Evolutionary conservation across 2,329 filamentous ascomycete genomes (phyloP), one percentile per base, ranked within the genome.

Genomic region (Trichoderma arundinaceum): DNA sequence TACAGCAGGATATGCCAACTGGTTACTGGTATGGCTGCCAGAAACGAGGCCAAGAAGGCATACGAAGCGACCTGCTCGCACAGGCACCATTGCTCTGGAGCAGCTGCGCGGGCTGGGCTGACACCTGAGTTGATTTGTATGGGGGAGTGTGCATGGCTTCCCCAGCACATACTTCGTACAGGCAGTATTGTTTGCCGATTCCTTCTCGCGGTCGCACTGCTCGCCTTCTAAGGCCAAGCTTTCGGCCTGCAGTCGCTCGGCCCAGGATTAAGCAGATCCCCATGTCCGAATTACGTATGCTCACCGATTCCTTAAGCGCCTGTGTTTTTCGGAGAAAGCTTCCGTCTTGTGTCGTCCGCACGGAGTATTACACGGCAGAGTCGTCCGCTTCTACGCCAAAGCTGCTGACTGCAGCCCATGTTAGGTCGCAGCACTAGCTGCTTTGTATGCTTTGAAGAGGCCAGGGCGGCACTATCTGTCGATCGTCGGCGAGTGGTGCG

Each of bases 401-500:
- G 49, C 32, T 53, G 60, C 60, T 63, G 60, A 63, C 60, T 32
- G 60, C 60, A 63, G 39, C 49, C 22, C 28, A 44, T 53, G 32
- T 19, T 41, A 22, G 49, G 49, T 46, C 44, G 46, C 33, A 44
- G 38, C 60, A 39, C 49, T 54, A 53, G 19, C 60, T 44, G 22
- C 48, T 43, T 38, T 48, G 43, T 13, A 35, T 51, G 32, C n/a
- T 17, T 28, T 54, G 39, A 63, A 53, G 60, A 63, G 57, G 13
- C 49, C 60, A n/a, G 49, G 48, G 51, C 60, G 39, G 41, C 60
- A 54, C 60, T 46, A 54, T 63, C 49, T 53, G 60, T 63, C 60
- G 60, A 63, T 63, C 60, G 60, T 63, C 60, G 39, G 60, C 60
- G 49, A 63, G 49, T 63, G 17, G 51, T 63, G 49, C 60, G 49